Evolutionary conservation across 352 stramenopile species (phyloP).

Genomic region (Phytophthora hibernalis): DNA sequence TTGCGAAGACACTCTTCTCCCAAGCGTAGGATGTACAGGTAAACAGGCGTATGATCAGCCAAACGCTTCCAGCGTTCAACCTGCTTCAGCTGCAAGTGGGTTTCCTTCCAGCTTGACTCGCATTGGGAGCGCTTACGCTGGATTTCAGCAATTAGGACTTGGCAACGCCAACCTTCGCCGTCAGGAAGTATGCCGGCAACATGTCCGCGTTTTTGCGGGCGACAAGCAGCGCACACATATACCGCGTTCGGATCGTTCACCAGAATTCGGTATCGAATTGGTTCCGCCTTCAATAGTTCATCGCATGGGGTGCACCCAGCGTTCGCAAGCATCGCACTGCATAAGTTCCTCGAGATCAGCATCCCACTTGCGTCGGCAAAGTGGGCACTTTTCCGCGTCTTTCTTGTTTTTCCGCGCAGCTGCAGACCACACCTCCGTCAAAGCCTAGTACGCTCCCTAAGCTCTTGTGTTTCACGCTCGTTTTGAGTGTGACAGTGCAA

Average conservation of each 20-base stretch:
- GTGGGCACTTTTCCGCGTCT: slow-evolving; percentile 78
- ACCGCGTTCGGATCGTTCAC: slow-evolving; percentile 69
- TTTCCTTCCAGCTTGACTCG: slow-evolving; percentile 75
- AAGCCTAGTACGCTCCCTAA: slow-evolving; percentile 59
- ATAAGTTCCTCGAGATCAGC: slow-evolving; percentile 83
- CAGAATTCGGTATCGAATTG: slow-evolving; percentile 66
- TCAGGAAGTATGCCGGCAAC: slow-evolving; percentile 35
- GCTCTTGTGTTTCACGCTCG: slow-evolving; percentile 54
- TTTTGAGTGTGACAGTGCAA: slow-evolving; percentile 65
- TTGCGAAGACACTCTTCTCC: slow-evolving; percentile 87
- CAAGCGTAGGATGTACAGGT: slow-evolving; percentile 82
- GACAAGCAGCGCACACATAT: slow-evolving; percentile 81
- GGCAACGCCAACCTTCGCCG: slow-evolving; percentile 66
- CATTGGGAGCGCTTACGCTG: slow-evolving; percentile 70
- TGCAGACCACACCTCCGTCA: slow-evolving; percentile 67
- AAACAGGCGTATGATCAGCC: slow-evolving; percentile 80
- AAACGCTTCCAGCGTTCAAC: slow-evolving; percentile 75
- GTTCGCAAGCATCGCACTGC: slow-evolving; percentile 88
- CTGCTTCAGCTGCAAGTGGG: slow-evolving; percentile 56
- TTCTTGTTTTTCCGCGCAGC: slow-evolving; percentile 60
- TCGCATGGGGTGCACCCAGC: slow-evolving; percentile 87
- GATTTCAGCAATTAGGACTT: slow-evolving; percentile 77
- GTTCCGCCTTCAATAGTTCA: slow-evolving; percentile 59
- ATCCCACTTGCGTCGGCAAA: slow-evolving; percentile 76
- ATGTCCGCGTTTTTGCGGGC: slow-evolving; percentile 63